Evolutionary conservation across 441 rosid species (phyloP).

Genomic region (Corymbia citriodora): DNA sequence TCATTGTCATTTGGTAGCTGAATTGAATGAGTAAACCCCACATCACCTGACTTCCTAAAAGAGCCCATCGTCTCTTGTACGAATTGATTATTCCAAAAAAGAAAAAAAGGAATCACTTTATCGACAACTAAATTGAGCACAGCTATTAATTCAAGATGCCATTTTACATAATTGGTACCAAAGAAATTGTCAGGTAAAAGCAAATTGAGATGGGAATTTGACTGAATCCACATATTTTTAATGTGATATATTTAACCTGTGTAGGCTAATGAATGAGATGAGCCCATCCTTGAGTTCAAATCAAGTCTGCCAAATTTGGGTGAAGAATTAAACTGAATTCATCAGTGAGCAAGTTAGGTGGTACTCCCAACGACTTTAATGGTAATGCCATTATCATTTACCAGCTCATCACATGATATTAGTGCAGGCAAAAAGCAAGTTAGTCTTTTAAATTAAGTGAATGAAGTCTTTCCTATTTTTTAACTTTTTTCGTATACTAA

Average conservation of each 20-base stretch:
- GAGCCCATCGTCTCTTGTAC: neutral
- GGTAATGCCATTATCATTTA: neutral
- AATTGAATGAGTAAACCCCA: neutral
- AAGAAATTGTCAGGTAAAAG: neutral
- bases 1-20: neutral
- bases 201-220: neutral
- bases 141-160: neutral
- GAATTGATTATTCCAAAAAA: neutral
- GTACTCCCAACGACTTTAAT: neutral
- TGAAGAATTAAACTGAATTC: neutral
- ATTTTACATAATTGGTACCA: neutral
- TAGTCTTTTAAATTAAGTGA: neutral
- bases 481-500: neutral
- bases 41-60: neutral
- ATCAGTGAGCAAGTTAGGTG: neutral
- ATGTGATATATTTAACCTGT: neutral
- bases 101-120: no score
- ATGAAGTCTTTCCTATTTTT: neutral
- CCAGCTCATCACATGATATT: neutral
- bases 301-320: neutral
- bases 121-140: neutral
- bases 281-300: neutral
- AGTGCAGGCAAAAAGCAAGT: neutral
- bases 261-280: neutral
- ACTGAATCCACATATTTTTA: neutral